Percentiles rank a stretch among this genome's conserved stretches.
These are phyloP conservation scores for Leishmania lainsoni DNA, from an alignment of 208 protist genomes.

Conservation along the genomic window DNA sequence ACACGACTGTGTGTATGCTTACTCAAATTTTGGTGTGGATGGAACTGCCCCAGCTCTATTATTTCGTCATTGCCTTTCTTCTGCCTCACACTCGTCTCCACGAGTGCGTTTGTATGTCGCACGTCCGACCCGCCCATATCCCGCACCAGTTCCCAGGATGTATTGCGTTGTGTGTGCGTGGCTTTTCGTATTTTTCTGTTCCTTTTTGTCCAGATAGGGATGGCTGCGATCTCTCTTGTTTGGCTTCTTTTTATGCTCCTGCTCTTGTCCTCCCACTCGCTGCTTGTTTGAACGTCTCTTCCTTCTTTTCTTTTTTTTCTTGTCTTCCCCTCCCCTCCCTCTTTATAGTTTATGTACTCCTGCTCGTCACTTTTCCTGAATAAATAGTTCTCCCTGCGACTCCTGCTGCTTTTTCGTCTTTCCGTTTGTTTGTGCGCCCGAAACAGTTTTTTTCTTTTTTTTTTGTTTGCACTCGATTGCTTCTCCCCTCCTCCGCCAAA, in stretches of 20 bases:
- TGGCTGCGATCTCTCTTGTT: neutral
- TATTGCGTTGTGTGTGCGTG: neutral
- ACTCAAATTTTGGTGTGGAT: neutral
- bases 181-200: neutral
- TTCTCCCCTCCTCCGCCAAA: neutral
- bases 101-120: neutral
- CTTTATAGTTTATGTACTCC: neutral
- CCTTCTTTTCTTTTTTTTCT: neutral
- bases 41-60: neutral
- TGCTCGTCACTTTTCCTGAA: neutral
- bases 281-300: neutral
- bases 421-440: neutral
- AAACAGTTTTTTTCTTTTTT: neutral
- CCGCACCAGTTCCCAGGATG: neutral
- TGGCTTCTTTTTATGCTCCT: too few relatives aligned
- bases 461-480: neutral
- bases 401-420: neutral
- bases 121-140: neutral
- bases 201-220: neutral
- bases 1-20: neutral
- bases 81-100: neutral
- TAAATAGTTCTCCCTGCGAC: neutral
- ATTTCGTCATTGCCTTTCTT: neutral
- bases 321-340: neutral
- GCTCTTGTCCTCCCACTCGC: neutral